A percentile compares a stretch with the other conserved stretches of the same genome.
Evolutionary conservation across 225 moss, liverwort and hornwort genomes (phyloP).

Genomic region (Pseudisothecium myosuroides): DNA sequence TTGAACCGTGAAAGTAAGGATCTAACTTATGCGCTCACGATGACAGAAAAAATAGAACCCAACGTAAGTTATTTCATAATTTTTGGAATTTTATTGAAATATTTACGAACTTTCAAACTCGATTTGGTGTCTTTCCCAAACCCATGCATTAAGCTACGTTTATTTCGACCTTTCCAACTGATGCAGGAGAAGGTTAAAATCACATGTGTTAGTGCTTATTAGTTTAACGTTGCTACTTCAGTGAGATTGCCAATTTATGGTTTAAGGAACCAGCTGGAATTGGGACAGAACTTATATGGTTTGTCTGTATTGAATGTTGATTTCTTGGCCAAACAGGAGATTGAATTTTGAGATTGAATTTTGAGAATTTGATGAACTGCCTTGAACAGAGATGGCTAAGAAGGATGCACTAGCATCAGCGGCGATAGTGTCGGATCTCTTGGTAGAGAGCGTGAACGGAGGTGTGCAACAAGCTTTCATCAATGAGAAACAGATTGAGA

Average conservation of each 20-base stretch:
- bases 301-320: background rate
- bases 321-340: background rate
- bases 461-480: constrained; percentile 83
- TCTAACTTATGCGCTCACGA: background rate
- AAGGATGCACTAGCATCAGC: constrained; percentile 56
- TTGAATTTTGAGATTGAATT: background rate
- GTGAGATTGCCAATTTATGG: background rate
- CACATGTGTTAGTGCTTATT: background rate
- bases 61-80: background rate
- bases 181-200: background rate
- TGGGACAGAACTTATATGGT: background rate
- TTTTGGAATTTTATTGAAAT: background rate
- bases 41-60: background rate
- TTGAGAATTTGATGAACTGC: background rate
- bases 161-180: background rate
- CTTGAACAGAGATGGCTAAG: constrained; percentile 51
- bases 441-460: constrained; percentile 78
- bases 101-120: background rate
- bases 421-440: constrained; percentile 34
- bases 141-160: background rate
- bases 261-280: background rate
- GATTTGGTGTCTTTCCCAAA: background rate
- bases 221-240: background rate
- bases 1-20: background rate
- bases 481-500: constrained; percentile 75